A percentile compares a stretch with the other conserved stretches of the same genome.
These are phyloP conservation scores for Penicillium olsonii DNA, from an alignment of 2,329 filamentous ascomycete species.

Conservation along the genomic window DNA sequence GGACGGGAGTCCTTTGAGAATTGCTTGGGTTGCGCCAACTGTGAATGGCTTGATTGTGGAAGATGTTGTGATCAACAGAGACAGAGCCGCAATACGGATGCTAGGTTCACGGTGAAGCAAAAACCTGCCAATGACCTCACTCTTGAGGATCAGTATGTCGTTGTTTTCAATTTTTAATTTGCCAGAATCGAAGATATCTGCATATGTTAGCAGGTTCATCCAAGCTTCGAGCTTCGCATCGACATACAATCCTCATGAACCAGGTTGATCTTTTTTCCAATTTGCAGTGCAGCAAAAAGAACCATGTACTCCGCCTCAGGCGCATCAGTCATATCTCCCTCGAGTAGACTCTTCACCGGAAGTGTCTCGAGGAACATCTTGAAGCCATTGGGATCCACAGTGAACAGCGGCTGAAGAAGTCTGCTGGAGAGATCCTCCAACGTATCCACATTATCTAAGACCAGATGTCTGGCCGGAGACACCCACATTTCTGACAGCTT, in stretches of 20 bases:
- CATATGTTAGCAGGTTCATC: conserved; percentile 7
- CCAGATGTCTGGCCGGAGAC: conserved; percentile 36
- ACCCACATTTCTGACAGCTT: conserved; percentile 37
- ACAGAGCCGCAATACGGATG: conserved; percentile 77
- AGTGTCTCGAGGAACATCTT: conserved; percentile 58
- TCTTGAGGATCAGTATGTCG: conserved; percentile 34
- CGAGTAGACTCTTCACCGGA: conserved; percentile 53
- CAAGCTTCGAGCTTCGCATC: background rate
- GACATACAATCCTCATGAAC: conserved; percentile 66
- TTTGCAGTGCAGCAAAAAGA: conserved; percentile 67
- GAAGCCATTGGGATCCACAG: conserved; percentile 36
- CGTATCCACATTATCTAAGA: conserved; percentile 37
- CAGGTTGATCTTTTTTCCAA: conserved; percentile 69
- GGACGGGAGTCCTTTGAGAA: conserved; percentile 66
- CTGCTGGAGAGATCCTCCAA: conserved; percentile 40
- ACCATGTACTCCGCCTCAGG: conserved; percentile 59
- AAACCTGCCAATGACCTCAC: conserved; percentile 39
- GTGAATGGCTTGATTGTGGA: conserved; percentile 74
- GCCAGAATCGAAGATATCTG: conserved; percentile 31
- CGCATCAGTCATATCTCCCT: conserved; percentile 47
- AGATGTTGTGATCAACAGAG: conserved; percentile 74
- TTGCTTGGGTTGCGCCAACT: conserved; percentile 58
- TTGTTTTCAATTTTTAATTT: conserved; percentile 12
- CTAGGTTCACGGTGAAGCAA: conserved; percentile 56
- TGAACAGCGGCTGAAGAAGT: conserved; percentile 40